Percentiles rank a stretch among this genome's conserved stretches.
Conservation (phyloP, 73 alveolate genomes). For the Paraurostyla sp. region DNA sequence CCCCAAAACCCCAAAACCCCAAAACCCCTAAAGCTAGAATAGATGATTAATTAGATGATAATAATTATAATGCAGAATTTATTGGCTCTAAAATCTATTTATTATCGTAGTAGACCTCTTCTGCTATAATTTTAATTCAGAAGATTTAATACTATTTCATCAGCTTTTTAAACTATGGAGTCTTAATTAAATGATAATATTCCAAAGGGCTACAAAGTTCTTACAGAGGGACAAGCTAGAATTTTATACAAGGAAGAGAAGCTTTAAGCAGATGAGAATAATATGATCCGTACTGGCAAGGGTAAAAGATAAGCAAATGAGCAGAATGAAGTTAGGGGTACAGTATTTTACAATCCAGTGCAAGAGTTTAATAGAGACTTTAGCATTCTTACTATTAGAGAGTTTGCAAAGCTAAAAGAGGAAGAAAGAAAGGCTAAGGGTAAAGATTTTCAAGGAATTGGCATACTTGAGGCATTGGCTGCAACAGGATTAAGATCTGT, state of each 20-base stretch:
- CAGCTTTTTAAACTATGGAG: too few species aligned
- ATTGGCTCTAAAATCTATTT: too few species aligned
- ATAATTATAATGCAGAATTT: too few species aligned
- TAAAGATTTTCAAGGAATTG: constrained; percentile 75
- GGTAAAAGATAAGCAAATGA: constrained; percentile 56
- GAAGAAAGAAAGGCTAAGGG: constrained; percentile 75
- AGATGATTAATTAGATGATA: too few species aligned
- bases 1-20: too few species aligned
- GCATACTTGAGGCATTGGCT: constrained; percentile 94
- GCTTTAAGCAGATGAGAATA: constrained; percentile 34
- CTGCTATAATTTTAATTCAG: too few species aligned
- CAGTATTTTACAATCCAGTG: constrained; percentile 95
- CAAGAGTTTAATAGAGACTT: constrained; percentile 96
- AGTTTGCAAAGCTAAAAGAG: constrained; percentile 79
- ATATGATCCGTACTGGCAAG: constrained; percentile 26
- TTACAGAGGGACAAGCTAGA: constrained; percentile 53
- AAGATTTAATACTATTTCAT: too few species aligned
- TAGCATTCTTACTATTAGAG: constrained; percentile 87
- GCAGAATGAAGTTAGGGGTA: constrained; percentile 51
- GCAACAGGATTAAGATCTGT: constrained; percentile 97
- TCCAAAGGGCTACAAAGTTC: constrained; percentile 49
- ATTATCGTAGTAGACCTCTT: too few species aligned
- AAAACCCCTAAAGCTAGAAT: too few species aligned
- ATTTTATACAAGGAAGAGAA: constrained; percentile 59
- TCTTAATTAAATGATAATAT: too few species aligned